Conservation (phyloP, 2,329 filamentous ascomycete genomes). For the Sordariomycetes sp. region DNA sequence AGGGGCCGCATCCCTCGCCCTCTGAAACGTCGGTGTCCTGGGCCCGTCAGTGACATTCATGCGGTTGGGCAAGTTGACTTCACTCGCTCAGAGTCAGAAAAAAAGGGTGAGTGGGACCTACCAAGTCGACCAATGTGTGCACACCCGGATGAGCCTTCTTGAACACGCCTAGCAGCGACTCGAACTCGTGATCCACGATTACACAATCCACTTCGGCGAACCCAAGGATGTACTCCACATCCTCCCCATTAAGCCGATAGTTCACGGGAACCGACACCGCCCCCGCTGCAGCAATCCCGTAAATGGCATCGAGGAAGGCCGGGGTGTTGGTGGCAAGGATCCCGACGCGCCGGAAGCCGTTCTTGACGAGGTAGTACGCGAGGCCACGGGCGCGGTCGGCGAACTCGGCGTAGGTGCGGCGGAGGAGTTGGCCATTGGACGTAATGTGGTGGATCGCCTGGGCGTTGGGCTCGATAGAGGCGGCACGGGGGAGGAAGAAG, state of each 20-base stretch:
- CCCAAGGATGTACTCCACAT: conserved; percentile 82
- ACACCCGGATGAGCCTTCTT: conserved; percentile 45
- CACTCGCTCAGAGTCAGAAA: too few species aligned
- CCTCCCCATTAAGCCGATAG: conserved; percentile 60
- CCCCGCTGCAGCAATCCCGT: conserved; percentile 72
- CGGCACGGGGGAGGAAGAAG: conserved; percentile 74
- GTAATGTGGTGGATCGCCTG: conserved; percentile 79
- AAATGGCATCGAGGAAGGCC: conserved; percentile 83
- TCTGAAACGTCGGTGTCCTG: conserved; percentile 67
- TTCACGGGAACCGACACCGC: conserved; percentile 59
- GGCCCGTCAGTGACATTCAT: background rate
- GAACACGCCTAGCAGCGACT: conserved; percentile 55
- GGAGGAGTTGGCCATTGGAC: conserved; percentile 58
- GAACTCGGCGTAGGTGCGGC: conserved; percentile 67
- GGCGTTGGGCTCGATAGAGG: conserved; percentile 75
- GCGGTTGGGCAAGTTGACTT: background rate
- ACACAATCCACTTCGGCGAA: conserved; percentile 80
- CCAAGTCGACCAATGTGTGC: conserved; percentile 60
- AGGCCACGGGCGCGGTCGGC: conserved; percentile 79
- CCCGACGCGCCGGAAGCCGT: conserved; percentile 63
- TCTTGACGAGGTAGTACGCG: conserved; percentile 73
- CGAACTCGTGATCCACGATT: conserved; percentile 74
- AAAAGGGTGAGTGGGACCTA: conserved; percentile 9
- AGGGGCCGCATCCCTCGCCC: conserved; percentile 63
- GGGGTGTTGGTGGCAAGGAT: conserved; percentile 88